phyloP scores from a whole-genome alignment of 352 stramenopile species.

The Elongisporangium prolatum region DNA sequence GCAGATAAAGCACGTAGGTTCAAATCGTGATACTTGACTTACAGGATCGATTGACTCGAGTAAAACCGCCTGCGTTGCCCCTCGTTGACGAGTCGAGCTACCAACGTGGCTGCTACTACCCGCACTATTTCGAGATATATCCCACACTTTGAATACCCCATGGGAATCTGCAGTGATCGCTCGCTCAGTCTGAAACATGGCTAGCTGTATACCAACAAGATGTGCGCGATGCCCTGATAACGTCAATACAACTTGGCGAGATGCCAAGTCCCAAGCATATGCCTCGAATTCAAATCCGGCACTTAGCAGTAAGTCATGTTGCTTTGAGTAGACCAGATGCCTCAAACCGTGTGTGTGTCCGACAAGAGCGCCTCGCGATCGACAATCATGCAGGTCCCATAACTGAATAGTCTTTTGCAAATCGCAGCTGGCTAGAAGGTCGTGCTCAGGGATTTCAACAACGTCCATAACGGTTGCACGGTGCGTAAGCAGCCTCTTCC shows the following conservation, averaged over 20 bases:
- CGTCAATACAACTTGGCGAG: constrained; percentile 62
- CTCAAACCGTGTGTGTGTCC: constrained; percentile 67
- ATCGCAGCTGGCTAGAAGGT: constrained; percentile 72
- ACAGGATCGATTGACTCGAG: constrained; percentile 61
- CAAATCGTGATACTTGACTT: constrained; percentile 45
- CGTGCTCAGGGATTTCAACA: constrained; percentile 66
- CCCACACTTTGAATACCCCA: constrained; percentile 84
- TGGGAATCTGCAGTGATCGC: constrained; percentile 71
- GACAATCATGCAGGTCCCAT: constrained; percentile 80
- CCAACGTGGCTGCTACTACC: constrained; percentile 12
- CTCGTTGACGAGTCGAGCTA: constrained; percentile 1
- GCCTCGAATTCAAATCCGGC: constrained; percentile 83
- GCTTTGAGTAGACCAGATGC: constrained; percentile 70
- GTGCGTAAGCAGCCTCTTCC: constrained; percentile 47
- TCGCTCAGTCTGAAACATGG: constrained; percentile 69
- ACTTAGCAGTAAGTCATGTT: constrained; percentile 75
- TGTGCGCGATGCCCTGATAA: constrained; percentile 64
- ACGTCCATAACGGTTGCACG: constrained; percentile 61
- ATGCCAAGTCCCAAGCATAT: constrained; percentile 78
- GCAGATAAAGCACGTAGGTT: constrained; percentile 52
- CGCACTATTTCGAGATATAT: constrained; percentile 48
- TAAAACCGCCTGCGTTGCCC: constrained; percentile 45
- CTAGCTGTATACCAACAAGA: constrained; percentile 71
- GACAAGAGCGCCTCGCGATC: constrained; percentile 40
- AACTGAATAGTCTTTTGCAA: constrained; percentile 66